These are phyloP conservation scores for Fraxinus dipetala DNA, from an alignment of 305 asterid species.

Conservation along the genomic window DNA sequence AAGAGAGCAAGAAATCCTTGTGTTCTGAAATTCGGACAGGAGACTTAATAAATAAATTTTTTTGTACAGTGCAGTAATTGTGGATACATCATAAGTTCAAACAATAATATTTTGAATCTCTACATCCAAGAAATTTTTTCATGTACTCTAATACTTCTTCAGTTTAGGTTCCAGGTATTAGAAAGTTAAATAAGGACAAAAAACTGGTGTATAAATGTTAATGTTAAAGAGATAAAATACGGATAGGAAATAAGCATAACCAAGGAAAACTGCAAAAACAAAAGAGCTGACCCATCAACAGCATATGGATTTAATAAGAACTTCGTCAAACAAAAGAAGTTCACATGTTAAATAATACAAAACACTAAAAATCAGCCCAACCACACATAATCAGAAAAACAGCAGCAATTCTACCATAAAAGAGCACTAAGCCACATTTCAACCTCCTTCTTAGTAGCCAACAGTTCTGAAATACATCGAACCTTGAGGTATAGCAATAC, in stretches of 20 bases:
- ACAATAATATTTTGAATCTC: not conserved
- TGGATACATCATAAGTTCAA: not conserved
- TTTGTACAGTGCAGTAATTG: not conserved
- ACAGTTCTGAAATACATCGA: not conserved
- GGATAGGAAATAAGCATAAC: not conserved
- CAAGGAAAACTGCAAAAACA: not conserved
- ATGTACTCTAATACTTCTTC: not conserved
- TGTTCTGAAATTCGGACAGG: slow-evolving; percentile 52
- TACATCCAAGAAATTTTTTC: not conserved
- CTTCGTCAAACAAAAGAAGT: not conserved
- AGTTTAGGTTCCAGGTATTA: not conserved
- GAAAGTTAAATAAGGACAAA: not conserved
- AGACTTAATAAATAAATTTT: not conserved
- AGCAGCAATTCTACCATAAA: not conserved
- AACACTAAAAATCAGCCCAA: not conserved
- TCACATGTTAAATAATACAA: not conserved
- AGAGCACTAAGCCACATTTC: not conserved
- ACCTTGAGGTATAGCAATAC: not conserved
- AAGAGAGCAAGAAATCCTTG: slow-evolving; percentile 92
- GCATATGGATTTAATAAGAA: not conserved
- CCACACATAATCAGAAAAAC: not conserved
- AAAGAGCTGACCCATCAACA: not conserved
- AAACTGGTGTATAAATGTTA: not conserved
- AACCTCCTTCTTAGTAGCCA: not conserved
- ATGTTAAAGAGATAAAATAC: not conserved